Base-by-base conservation (phyloP, 1,284 basidiomycete species). In the Ustilago crameri region DNA sequence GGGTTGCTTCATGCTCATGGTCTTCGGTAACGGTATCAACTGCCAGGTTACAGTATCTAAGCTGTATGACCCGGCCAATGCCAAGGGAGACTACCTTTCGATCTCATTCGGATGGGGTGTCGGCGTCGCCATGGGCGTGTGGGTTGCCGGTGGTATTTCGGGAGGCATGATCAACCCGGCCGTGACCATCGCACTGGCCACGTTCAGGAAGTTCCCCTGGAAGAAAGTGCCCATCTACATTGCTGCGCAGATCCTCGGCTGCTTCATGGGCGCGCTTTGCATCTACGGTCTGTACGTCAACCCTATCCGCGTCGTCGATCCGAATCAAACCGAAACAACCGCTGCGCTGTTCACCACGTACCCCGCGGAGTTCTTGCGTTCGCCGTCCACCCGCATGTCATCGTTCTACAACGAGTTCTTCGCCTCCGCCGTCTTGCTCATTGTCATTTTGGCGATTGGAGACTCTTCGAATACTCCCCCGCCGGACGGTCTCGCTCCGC, bases 211-310 rank as follows among this genome's bases (percentile, higher is more conserved):
- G 54, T 93, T 93, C 82, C 90, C 92, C 2, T 91, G 90, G 89
- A 88, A 87, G 68, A 93, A 92, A 82, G 91, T 92, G 0, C 91
- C 91, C 0, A 85, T 80, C 76, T 93, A 90, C 81, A 88, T 91
- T 50, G 77, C 88, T 44, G 87, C 90, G 0, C 92, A 93, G 83
- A 68, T 91, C 17, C 81, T 92, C 26, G 92, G 92, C 32, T 91
- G 86, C 7, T 79, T 91, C 22, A 85, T 88, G 52, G 92, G 90
- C 23, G 88, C 89, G 24, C 87, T 88, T 0, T 80, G 91, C 40
- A 85, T 91, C 30, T 93, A 93, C 76, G 90, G 86, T 7, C 90
- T 91, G 81, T 93, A 92, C 79, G 88, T 88, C 80, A 88, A 91
- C 79, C 90, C 90, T 20, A 90, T 93, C 76, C 87, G 67, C 10